Evolutionary conservation across 1,284 basidiomycete genomes (phyloP), one percentile per base, ranked within the genome.

Genomic region (Austroboletus niveus): DNA sequence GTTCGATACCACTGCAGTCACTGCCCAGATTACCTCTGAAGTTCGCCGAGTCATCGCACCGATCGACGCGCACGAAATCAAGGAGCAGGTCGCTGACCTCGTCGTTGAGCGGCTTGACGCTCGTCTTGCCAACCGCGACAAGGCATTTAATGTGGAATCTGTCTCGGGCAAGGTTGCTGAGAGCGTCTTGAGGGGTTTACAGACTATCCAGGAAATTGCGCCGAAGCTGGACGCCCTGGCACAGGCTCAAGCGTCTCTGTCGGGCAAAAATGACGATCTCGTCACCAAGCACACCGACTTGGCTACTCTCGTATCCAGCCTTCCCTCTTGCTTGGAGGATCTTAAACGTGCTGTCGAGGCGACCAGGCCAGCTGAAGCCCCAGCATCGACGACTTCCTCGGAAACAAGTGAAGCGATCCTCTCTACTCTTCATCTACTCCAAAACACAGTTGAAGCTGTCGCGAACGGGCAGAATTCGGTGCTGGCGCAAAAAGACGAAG

Each of bases 41-140:
- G 77, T 92, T 38, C 80, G 84, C 52, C 77, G 78, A 42, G 78
- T 82, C 34, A 82, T 89, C 50, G 84, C 81, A 0, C 85, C 86
- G 0, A 79, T 91, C 32, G 89, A 92, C 59, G 81, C 87, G 0
- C 86, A 89, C 60, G 85, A 87, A 63, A 87, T 92, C 66, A 90
- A 89, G 72, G 89, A 91, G 62, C 86, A 89, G 59, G 87, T 92
- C 1, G 87, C 89, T 3, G 89, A 91, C 65, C 78, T 92, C 24
- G 89, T 92, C 5, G 87, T 92, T 4, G 89, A 89, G 64, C 81
- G 89, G 27, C 74, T 92, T 15, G 87, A 91, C 59, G 87, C 89
- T 10, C 80, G 89, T 14, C 75, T 92, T 43, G 79, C 87, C 22
- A 82, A 89, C 30, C 78, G 88, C 15, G 88, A 92, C 66, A 82